Evolutionary conservation across 495 filamentous ascomycete genomes (phyloP).

Genomic region (Penicillium maclennaniae): DNA sequence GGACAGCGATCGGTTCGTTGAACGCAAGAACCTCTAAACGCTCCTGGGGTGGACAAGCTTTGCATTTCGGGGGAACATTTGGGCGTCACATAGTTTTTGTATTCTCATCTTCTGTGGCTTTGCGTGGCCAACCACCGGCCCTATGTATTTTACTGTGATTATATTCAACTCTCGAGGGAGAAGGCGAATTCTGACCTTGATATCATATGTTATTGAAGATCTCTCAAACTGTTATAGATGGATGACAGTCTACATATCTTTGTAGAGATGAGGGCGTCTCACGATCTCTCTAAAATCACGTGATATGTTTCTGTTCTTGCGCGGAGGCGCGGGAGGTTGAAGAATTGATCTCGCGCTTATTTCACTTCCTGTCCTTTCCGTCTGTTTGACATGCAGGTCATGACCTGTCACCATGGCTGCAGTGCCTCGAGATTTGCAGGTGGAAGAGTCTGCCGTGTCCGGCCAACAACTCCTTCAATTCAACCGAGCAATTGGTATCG

Average conservation of each 20-base stretch:
- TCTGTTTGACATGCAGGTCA: conserved; percentile 9
- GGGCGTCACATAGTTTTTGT: conserved; percentile 23
- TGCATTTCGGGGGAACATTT: conserved; percentile 17
- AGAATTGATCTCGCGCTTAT: not conserved
- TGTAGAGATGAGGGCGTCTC: not conserved
- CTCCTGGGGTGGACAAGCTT: conserved; percentile 12
- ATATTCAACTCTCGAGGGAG: conserved; percentile 7
- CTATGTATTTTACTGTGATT: conserved; percentile 23
- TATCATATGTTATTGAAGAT: not conserved
- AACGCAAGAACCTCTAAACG: conserved; percentile 26
- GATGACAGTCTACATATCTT: no score
- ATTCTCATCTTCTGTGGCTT: conserved; percentile 6
- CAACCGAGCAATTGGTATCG: conserved; percentile 12
- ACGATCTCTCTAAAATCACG: conserved; percentile 2
- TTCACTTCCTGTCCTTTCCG: not conserved
- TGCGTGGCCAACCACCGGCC: conserved; percentile 7
- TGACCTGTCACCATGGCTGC: not conserved
- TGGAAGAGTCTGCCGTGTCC: not conserved
- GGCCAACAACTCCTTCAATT: not conserved
- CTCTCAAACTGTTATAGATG: not conserved
- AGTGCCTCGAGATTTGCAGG: conserved; percentile 3
- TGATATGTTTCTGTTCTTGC: conserved; percentile 3
- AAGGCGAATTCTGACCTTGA: conserved; percentile 1
- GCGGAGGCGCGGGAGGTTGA: not conserved
- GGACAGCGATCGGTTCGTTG: conserved; percentile 29